Conservation (phyloP, 1,284 basidiomycete genomes). For the Marasmius tenuissimus region DNA sequence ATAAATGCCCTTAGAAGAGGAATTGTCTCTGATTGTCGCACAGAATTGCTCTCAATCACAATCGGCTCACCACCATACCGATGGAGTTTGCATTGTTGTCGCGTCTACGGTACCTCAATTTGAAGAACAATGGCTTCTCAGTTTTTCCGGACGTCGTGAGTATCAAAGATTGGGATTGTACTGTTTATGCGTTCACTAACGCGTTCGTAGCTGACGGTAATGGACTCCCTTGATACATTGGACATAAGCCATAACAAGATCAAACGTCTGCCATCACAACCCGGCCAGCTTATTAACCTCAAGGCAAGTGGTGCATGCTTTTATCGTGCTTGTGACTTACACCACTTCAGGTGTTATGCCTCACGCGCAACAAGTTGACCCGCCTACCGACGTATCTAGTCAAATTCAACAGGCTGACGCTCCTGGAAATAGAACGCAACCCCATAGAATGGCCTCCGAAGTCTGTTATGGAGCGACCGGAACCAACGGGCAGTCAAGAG, state of each 20-base stretch:
- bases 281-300: slow-evolving; percentile 80
- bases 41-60: slow-evolving; percentile 88
- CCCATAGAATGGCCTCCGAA: slow-evolving; percentile 90
- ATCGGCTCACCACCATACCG: slow-evolving; percentile 81
- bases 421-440: slow-evolving; percentile 90
- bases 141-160: slow-evolving; percentile 87
- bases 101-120: slow-evolving; percentile 88
- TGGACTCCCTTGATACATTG: slow-evolving; percentile 90
- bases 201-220: slow-evolving; percentile 67
- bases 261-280: slow-evolving; percentile 73
- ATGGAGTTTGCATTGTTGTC: slow-evolving; percentile 76
- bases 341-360: slow-evolving; percentile 71
- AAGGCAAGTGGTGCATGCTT: slow-evolving; percentile 48
- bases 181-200: slow-evolving; percentile 6
- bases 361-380: slow-evolving; percentile 84
- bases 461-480: slow-evolving; percentile 44
- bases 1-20: neutral
- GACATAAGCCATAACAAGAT: slow-evolving; percentile 96
- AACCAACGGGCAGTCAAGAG: slow-evolving; percentile 42
- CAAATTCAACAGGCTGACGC: slow-evolving; percentile 72
- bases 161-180: slow-evolving; percentile 18
- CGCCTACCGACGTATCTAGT: slow-evolving; percentile 79
- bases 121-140: slow-evolving; percentile 86
- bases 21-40: neutral
- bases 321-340: slow-evolving; percentile 9